Conservation (phyloP, 305 asterid genomes). For the Rubia occidens region DNA sequence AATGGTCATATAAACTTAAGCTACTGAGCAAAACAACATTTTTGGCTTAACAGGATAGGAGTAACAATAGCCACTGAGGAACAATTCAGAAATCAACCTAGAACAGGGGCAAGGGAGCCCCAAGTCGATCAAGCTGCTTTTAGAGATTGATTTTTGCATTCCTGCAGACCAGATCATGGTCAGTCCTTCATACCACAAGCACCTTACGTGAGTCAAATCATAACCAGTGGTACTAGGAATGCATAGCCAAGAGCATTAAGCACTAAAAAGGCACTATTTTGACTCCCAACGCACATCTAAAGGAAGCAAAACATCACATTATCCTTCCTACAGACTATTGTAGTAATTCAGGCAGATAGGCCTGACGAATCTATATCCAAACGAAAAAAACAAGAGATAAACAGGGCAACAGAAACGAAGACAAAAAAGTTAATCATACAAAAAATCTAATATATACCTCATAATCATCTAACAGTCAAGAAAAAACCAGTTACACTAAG, state of each 20-base stretch:
- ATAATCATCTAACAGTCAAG: no score
- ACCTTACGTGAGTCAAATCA: conserved; percentile 22
- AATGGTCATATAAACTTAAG: background rate
- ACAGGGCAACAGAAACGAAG: background rate
- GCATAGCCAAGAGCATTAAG: conserved; percentile 12
- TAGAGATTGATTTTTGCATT: conserved; percentile 31
- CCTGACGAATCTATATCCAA: background rate
- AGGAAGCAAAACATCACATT: background rate
- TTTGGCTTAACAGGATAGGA: background rate
- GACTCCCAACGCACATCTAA: background rate
- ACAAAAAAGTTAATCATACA: no score
- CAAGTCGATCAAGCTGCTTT: conserved; percentile 28
- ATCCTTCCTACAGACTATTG: background rate
- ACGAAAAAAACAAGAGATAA: no score
- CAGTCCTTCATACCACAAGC: conserved; percentile 31
- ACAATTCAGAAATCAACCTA: conserved; percentile 32
- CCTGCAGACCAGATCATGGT: conserved; percentile 58
- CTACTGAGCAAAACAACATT: background rate
- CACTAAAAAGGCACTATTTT: background rate
- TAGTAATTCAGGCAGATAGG: no score
- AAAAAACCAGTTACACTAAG: background rate
- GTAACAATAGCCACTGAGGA: conserved; percentile 19
- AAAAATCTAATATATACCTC: no score
- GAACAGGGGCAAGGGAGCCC: conserved; percentile 20
- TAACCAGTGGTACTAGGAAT: conserved; percentile 17